Base-by-base conservation (phyloP, 2,329 filamentous ascomycete genomes). In the Aureobasidium musti region DNA sequence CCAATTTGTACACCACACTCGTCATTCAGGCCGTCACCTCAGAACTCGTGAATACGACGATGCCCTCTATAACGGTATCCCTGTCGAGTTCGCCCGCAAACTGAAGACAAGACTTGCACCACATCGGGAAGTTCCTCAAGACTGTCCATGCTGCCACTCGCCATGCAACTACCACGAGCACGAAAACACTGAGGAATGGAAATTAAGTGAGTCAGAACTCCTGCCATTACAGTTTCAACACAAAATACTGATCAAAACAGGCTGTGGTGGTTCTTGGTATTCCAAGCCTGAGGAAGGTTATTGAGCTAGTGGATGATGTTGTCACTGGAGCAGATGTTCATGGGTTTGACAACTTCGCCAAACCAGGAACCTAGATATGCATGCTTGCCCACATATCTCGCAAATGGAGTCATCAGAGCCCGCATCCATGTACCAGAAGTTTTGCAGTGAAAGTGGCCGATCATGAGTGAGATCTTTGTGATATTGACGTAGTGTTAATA, bases 101-200 rank as follows among this genome's bases (percentile, higher is more conserved):
- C 21, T 39, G n/a, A 39, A 49, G 45, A 17, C 21, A 14, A 39
- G 52, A 19, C 33, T 26, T 21, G 30, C 30, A 17, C 30, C 13
- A 26, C n/a, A 35, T 35, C 52, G 19, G 13, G 8, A 26, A 5
- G 30, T 23, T n/a, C 21, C 33, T 56, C 28, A 21, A 7, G 30
- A 21, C 5, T 56, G 52, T 23, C 52, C n/a, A 26, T 56, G 52
- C 33, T 39, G 50, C 35, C 35, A 39, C 35, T 39, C n/a, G 23
- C 35, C 21, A 28, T 57, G 54, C 54, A 57, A 57, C 5, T 30
- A 57, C 37, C 54, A 57, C 23, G 54, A 57, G 19, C 54, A 57
- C 7, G 3, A 28, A 7, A 30, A 19, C 21, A 13, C 4, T 3
- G 37, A 13, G 10, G 54, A 59, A 2, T 43, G 54, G 17, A 7